phyloP scores from a whole-genome alignment of 2,329 filamentous ascomycete species.

The Talaromyces sp. region DNA sequence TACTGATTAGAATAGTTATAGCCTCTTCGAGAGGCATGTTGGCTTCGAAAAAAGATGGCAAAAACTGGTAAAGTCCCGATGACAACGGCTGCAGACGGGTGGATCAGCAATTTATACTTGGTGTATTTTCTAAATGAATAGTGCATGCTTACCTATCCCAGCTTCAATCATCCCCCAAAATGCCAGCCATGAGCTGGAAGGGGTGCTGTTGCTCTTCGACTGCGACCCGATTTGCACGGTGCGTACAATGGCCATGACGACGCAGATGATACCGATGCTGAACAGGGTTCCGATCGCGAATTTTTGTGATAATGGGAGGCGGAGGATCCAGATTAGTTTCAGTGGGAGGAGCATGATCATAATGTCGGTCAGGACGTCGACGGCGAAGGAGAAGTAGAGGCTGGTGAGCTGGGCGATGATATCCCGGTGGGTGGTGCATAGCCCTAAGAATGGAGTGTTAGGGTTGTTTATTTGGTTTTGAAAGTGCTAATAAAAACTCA shows the following conservation, averaged over 20 bases:
- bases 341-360: conserved; percentile 35
- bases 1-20: not conserved
- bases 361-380: conserved; percentile 32
- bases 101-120: not conserved
- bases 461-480: not conserved
- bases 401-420: conserved; percentile 25
- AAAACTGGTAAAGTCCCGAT: conserved; percentile 17
- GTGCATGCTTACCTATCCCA: conserved; percentile 24
- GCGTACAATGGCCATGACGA: conserved; percentile 21
- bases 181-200: conserved; percentile 30
- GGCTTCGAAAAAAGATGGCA: conserved; percentile 12
- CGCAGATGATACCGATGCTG: conserved; percentile 22
- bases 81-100: conserved; percentile 15
- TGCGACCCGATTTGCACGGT: conserved; percentile 28
- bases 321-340: conserved; percentile 31
- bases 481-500: not conserved
- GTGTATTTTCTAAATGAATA: not conserved
- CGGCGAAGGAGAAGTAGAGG: conserved; percentile 31
- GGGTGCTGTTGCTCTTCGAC: conserved; percentile 19
- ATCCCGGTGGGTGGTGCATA: conserved; percentile 24
- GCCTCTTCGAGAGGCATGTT: conserved; percentile 5
- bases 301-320: conserved; percentile 29
- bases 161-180: conserved; percentile 34
- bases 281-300: conserved; percentile 26
- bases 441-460: conserved; percentile 8